Percentiles rank a stretch among this genome's conserved stretches.
Conservation (phyloP, 2,329 filamentous ascomycete species). For the Penicillium expansum region DNA sequence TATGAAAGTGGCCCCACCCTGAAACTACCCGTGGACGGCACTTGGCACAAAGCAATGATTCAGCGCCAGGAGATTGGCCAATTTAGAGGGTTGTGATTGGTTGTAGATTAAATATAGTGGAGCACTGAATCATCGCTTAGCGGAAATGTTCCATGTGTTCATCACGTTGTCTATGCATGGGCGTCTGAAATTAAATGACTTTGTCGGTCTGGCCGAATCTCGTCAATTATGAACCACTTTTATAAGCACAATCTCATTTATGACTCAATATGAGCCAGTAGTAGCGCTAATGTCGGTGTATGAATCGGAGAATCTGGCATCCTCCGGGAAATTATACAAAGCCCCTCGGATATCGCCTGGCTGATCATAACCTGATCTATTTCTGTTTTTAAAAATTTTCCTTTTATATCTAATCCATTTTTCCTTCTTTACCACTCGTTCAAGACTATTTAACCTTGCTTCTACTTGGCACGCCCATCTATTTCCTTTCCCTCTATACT, state of each 20-base stretch:
- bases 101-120: fast-evolving
- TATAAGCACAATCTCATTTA: neutral
- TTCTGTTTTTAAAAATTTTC: too few relatives aligned
- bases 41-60: neutral
- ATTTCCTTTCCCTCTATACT: neutral
- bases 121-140: neutral
- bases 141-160: neutral
- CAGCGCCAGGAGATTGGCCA: neutral
- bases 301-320: neutral
- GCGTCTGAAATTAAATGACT: neutral
- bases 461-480: neutral
- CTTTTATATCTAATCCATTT: neutral
- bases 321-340: neutral
- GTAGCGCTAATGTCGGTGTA: neutral
- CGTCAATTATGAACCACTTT: neutral
- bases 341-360: neutral
- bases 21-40: neutral
- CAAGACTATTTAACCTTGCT: neutral
- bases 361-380: neutral
- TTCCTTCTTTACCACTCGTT: neutral
- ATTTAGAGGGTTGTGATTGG: fast-evolving
- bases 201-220: neutral
- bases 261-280: neutral
- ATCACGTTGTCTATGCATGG: neutral
- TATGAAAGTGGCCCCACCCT: neutral